Percentiles rank a stretch among this genome's conserved stretches.
phyloP scores from a whole-genome alignment of 352 stramenopile genomes.

The Pythium utonaiense region DNA sequence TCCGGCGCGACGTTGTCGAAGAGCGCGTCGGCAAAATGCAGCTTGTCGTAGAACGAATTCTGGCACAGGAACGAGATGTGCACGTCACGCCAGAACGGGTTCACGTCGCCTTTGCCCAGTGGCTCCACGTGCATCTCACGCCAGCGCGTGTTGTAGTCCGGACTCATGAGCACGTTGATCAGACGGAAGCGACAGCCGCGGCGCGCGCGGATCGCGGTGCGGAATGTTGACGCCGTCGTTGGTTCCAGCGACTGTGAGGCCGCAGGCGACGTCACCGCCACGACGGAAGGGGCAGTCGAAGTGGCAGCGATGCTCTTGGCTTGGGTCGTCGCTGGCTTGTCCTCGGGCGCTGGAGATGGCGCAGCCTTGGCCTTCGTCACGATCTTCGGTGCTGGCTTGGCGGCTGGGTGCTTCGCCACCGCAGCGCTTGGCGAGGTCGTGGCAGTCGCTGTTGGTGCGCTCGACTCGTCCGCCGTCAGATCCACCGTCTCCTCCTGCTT shows the following conservation, averaged over 20 bases:
- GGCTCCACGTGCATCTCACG: conserved; percentile 33
- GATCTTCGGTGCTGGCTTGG: background rate
- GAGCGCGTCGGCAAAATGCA: conserved; percentile 64
- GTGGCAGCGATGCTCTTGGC: too few species aligned
- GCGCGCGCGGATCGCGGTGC: conserved; percentile 26
- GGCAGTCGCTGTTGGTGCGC: background rate
- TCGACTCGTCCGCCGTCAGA: conserved; percentile 1
- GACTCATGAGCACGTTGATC: conserved; percentile 64
- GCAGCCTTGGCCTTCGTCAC: background rate
- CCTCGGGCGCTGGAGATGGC: background rate
- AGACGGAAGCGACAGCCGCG: conserved; percentile 66
- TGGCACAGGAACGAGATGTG: conserved; percentile 47
- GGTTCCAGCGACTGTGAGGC: background rate
- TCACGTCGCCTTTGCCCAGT: conserved; percentile 25
- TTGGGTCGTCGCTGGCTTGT: background rate
- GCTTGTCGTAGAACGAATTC: conserved; percentile 40
- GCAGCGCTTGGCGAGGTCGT: background rate
- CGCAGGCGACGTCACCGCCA: too few species aligned
- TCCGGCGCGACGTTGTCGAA: conserved; percentile 50
- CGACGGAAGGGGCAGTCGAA: too few species aligned
- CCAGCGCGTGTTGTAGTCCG: conserved; percentile 53
- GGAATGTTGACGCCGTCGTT: background rate
- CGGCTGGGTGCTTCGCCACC: background rate
- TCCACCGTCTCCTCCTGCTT: conserved; percentile 3
- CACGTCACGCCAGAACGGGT: conserved; percentile 56